A percentile compares a stretch with the other conserved stretches of the same genome.
Conservation (phyloP, 768 basidiomycete species). For the Mycena floridula region DNA sequence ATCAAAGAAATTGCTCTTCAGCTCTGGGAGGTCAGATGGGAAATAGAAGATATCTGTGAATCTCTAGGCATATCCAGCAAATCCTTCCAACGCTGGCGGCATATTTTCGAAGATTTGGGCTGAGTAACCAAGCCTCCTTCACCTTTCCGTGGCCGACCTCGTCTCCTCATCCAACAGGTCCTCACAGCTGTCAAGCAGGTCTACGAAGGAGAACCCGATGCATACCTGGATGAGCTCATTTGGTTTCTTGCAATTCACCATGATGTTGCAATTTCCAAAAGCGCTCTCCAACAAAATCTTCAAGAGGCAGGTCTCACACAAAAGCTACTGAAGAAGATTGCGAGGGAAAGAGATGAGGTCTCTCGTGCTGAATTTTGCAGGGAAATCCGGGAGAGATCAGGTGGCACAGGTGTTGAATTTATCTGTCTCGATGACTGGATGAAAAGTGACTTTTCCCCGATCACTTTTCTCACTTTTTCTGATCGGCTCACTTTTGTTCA, state of each 20-base stretch:
- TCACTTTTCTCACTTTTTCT: no score
- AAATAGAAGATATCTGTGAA: no score
- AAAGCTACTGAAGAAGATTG: constrained; percentile 10
- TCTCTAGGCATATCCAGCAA: not conserved
- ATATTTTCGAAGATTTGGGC: constrained; percentile 1
- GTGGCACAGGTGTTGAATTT: no score
- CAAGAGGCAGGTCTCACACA: constrained; percentile 9
- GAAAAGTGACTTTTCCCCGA: no score
- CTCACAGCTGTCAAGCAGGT: constrained; percentile 3
- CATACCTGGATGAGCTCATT: constrained; percentile 10
- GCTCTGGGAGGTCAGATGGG: no score
- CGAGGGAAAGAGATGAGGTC: constrained; percentile 9
- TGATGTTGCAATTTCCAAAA: constrained; percentile 9
- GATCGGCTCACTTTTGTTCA: no score
- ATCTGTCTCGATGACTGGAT: no score
- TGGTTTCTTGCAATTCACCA: constrained; percentile 9
- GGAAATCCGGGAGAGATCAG: no score
- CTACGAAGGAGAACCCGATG: constrained; percentile 2
- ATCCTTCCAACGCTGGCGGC: not conserved
- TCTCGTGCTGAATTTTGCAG: not conserved
- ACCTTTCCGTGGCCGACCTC: constrained; percentile 2
- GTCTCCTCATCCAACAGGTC: not conserved
- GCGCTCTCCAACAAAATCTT: constrained; percentile 9
- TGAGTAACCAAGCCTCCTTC: constrained; percentile 4
- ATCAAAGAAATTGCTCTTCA: no score